Evolutionary conservation across 2,329 filamentous ascomycete species (phyloP), one percentile per base, ranked within the genome.

Genomic region (Myriosclerotinia duriaeana): DNA sequence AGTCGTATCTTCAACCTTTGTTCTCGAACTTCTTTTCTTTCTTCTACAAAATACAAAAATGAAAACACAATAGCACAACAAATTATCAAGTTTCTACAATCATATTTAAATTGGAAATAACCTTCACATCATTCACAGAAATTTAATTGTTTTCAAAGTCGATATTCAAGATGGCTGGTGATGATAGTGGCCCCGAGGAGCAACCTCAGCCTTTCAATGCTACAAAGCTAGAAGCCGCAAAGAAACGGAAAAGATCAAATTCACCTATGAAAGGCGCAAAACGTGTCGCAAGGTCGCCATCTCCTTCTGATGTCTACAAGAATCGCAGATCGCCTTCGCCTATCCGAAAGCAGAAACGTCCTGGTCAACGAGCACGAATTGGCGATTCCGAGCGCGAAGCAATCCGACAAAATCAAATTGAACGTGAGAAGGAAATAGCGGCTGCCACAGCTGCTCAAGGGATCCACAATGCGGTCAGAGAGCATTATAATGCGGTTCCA

Each of bases 401-500:
- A 34, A 88, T 89, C 64, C 86, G 88, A 38, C 83, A 86, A 72
- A 83, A 84, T 64, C 80, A 82, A 64, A 72, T 81, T 52, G 82
- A 88, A 71, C 79, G 85, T 17, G 84, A 90, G 68, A 83, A 84
- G 69, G 78, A 79, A 61, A 78, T 80, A 53, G 78, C 79, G 53
- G 71, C 69, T 22, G 67, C 67, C 12, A 65, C 70, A 40, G 70
- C 69, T 17, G 69, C 72, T 22, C 80, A 88, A 60, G 88, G 88
- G 53, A 87, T 92, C 53, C 88, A 93, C 73, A 92, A 98, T 74
- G 89, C 96, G 9, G 95, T 98, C 59, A 87, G 89, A 61, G 89
- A 96, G 71, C 94, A 97, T 78, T 99, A 99, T 83, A 99, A 99
- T 78, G 89, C 91, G 48, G 94, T 98, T 0, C 94, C 94, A 0